Percentiles rank a stretch among this genome's conserved stretches.
phyloP scores from a whole-genome alignment of 805 yeast genomes.

The Kodamaea lidongshanica region DNA sequence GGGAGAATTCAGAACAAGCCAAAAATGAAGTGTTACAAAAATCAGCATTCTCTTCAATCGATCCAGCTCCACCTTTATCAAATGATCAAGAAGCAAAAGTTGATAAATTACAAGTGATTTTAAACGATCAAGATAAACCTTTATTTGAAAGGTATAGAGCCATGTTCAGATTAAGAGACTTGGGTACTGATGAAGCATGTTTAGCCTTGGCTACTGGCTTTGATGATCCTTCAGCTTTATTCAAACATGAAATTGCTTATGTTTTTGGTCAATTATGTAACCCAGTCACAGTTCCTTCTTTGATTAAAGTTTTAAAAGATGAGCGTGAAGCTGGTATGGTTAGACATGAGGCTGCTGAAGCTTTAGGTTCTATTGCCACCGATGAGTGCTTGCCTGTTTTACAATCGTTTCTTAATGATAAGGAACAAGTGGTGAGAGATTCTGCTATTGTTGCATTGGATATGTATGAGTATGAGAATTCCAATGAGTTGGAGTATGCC shows the following conservation, averaged over 20 bases:
- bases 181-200: conserved; percentile 90
- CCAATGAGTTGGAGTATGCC: conserved; percentile 73
- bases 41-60: conserved; percentile 80
- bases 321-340: conserved; percentile 93
- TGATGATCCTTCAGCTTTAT: conserved; percentile 83
- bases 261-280: conserved; percentile 96
- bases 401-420: conserved; percentile 69
- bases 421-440: conserved; percentile 88
- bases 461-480: conserved; percentile 94
- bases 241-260: conserved; percentile 96
- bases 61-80: conserved; percentile 98
- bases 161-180: conserved; percentile 94
- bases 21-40: conserved; percentile 65
- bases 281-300: conserved; percentile 85
- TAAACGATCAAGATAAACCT: conserved; percentile 72
- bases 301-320: conserved; percentile 74
- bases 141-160: conserved; percentile 95
- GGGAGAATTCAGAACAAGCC: conserved; percentile 72
- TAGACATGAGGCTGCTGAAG: conserved; percentile 99
- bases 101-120: conserved; percentile 55
- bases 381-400: conserved; percentile 91
- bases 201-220: conserved; percentile 88
- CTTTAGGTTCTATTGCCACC: conserved; percentile 93
- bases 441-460: conserved; percentile 96
- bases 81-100: conserved; percentile 48